phyloP scores from a whole-genome alignment of 192 early-diverging fungal genomes.

The Coemansia sp. region DNA sequence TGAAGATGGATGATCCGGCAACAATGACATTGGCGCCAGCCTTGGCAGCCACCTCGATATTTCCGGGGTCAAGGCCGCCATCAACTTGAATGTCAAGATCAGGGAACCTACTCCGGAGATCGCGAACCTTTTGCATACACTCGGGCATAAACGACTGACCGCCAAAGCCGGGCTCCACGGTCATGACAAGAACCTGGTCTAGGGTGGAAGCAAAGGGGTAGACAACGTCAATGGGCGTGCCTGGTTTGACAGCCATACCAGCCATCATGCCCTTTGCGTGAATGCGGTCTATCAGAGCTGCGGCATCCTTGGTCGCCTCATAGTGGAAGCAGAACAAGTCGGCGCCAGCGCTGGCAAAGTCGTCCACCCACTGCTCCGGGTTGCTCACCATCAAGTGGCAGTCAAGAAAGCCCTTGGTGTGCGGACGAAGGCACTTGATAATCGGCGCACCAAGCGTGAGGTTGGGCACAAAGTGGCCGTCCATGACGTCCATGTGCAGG shows the following conservation, averaged over 20 bases:
- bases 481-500: constrained; percentile 92
- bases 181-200: constrained; percentile 94
- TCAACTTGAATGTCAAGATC: constrained; percentile 93
- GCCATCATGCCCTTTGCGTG: constrained; percentile 84
- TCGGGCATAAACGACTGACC: constrained; percentile 90
- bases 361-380: constrained; percentile 86
- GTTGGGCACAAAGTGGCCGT: constrained; percentile 97
- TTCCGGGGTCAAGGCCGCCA: constrained; percentile 80
- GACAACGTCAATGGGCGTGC: constrained; percentile 65
- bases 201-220: constrained; percentile 57
- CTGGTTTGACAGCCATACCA: constrained; percentile 89
- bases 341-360: constrained; percentile 88
- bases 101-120: constrained; percentile 71
- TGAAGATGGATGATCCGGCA: constrained; percentile 88
- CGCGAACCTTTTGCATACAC: constrained; percentile 77
- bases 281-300: constrained; percentile 74
- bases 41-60: constrained; percentile 77
- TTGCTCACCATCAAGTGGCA: constrained; percentile 76
- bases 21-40: constrained; percentile 98
- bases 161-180: constrained; percentile 96
- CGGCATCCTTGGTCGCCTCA: constrained; percentile 77
- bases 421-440: constrained; percentile 78
- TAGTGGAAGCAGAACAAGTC: constrained; percentile 87
- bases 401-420: constrained; percentile 87
- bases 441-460: constrained; percentile 92